phyloP scores from a whole-genome alignment of 441 rosid species.

The Pelargonium cotyledonis region DNA sequence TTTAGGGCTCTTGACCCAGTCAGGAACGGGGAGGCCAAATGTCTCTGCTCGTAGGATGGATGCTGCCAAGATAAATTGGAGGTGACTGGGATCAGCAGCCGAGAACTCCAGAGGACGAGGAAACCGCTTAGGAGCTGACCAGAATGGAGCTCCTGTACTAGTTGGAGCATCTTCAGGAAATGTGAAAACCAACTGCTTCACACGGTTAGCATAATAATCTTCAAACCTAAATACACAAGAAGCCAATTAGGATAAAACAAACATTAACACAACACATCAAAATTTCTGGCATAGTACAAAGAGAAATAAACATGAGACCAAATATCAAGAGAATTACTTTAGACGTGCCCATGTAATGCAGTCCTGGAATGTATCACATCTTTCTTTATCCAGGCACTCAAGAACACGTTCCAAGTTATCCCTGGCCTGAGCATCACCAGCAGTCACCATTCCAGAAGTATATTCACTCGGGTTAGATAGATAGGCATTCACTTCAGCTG shows the following conservation, averaged over 20 bases:
- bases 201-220: conserved; percentile 78
- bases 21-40: conserved; percentile 73
- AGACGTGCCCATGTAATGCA: conserved; percentile 86
- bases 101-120: conserved; percentile 77
- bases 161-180: conserved; percentile 91
- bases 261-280: neutral
- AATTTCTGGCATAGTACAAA: neutral
- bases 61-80: conserved; percentile 62
- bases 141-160: conserved; percentile 80
- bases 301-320: neutral
- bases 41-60: conserved; percentile 75
- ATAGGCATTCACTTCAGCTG: conserved; percentile 81
- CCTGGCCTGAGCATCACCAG: conserved; percentile 93
- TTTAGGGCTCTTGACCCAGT: conserved; percentile 54
- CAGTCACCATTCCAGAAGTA: conserved; percentile 54
- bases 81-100: conserved; percentile 53
- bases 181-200: conserved; percentile 77
- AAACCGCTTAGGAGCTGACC: conserved; percentile 96
- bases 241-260: neutral
- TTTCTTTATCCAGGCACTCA: conserved; percentile 80
- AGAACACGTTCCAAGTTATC: conserved; percentile 75
- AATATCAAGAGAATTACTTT: conserved; percentile 35
- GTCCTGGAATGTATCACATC: conserved; percentile 64
- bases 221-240: conserved; percentile 52
- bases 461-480: conserved; percentile 66